phyloP scores from a whole-genome alignment of 306 rosid genomes.

The Alnus glutinosa region DNA sequence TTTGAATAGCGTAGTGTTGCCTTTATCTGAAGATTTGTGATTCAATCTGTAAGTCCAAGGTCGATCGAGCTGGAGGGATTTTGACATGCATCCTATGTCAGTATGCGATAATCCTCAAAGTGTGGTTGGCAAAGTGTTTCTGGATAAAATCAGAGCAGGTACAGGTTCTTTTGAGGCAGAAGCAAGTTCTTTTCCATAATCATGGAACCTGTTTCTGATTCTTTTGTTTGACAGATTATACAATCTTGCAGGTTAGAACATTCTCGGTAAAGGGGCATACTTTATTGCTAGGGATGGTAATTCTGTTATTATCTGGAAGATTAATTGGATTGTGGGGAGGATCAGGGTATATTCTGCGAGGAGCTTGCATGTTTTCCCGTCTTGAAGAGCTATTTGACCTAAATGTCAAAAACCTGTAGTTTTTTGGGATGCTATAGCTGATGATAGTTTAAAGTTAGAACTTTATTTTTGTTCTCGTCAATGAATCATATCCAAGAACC shows the following conservation, averaged over 20 bases:
- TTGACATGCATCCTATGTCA: neutral
- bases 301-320: neutral
- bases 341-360: neutral
- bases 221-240: neutral
- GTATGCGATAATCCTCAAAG: neutral
- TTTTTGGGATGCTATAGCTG: neutral
- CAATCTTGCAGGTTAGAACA: neutral
- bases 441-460: neutral
- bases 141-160: neutral
- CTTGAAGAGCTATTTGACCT: neutral
- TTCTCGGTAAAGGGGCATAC: neutral
- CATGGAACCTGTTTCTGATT: constrained; percentile 1
- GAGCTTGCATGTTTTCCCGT: neutral
- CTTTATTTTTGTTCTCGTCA: too few relatives aligned
- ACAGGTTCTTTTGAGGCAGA: neutral
- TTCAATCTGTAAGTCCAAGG: neutral
- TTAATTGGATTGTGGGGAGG: neutral
- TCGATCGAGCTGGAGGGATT: neutral
- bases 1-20: neutral
- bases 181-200: neutral
- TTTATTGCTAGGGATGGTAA: neutral
- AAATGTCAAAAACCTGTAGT: neutral
- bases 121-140: neutral
- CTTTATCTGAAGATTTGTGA: neutral
- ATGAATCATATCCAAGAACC: neutral